Conservation (phyloP, 148 eudicot species). For the Amaranthus palmeri region DNA sequence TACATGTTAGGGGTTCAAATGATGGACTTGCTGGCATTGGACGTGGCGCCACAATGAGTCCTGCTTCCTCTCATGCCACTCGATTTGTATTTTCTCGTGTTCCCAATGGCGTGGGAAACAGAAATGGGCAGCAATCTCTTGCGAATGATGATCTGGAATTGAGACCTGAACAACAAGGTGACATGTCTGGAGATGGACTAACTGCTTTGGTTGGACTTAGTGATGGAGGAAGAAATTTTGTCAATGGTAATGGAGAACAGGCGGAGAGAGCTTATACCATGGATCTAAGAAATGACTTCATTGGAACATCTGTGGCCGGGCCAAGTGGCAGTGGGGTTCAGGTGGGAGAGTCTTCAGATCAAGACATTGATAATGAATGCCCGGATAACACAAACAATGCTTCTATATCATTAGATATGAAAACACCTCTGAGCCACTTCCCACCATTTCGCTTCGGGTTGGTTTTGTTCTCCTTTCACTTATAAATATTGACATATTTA, state of each 20-base stretch:
- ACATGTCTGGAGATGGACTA: constrained; percentile 78
- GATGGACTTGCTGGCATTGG: constrained; percentile 99
- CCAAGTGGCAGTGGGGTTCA: constrained; percentile 50
- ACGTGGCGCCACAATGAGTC: constrained; percentile 73
- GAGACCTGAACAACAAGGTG: constrained; percentile 74
- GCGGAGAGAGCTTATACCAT: constrained; percentile 49
- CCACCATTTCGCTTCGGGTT: constrained; percentile 99
- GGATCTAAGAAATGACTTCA: constrained; percentile 41
- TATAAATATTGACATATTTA: background rate
- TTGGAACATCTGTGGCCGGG: constrained; percentile 55
- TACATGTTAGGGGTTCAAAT: constrained; percentile 85
- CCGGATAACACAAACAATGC: constrained; percentile 62
- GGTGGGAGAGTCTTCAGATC: constrained; percentile 60
- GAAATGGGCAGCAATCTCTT: constrained; percentile 75
- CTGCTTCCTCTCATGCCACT: constrained; percentile 79
- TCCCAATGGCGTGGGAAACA: constrained; percentile 74
- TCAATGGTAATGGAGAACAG: constrained; percentile 46
- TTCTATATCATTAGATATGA: constrained; percentile 84
- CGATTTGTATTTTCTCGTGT: constrained; percentile 95
- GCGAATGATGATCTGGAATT: constrained; percentile 82
- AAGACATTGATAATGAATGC: constrained; percentile 54
- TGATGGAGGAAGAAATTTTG: constrained; percentile 57
- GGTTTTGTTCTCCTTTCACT: constrained; percentile 31
- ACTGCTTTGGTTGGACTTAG: constrained; percentile 97
- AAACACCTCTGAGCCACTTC: constrained; percentile 92